These are phyloP conservation scores for Beta lomatogona DNA, from an alignment of 179 eudicot species.

Conservation along the genomic window DNA sequence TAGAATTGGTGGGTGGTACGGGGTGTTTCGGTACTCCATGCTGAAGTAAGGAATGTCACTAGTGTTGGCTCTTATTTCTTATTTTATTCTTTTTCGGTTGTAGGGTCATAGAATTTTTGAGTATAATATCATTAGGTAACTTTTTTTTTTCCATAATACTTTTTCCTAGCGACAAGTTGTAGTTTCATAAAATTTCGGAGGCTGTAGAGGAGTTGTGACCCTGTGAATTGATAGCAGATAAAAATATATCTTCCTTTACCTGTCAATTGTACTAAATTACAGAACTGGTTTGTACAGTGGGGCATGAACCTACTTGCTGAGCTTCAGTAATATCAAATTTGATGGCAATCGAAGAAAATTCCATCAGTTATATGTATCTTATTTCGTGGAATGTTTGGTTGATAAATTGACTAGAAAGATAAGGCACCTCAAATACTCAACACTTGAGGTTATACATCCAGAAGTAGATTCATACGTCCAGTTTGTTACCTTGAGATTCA, in stretches of 20 bases:
- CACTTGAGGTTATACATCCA: background rate
- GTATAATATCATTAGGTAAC: background rate
- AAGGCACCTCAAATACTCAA: background rate
- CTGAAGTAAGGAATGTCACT: background rate
- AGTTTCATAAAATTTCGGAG: background rate
- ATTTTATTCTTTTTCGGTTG: background rate
- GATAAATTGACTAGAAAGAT: background rate
- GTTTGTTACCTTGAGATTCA: background rate
- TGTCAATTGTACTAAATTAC: background rate
- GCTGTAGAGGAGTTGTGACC: conserved; percentile 2
- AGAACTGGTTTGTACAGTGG: background rate
- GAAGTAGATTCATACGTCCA: background rate
- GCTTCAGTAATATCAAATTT: background rate
- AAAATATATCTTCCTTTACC: background rate
- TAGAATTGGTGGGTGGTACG: background rate
- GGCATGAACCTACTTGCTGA: background rate
- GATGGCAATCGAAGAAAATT: too few relatives aligned
- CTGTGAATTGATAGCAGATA: background rate
- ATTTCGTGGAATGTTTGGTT: background rate
- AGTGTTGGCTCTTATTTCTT: background rate
- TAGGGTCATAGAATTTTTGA: background rate
- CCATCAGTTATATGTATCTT: too few relatives aligned
- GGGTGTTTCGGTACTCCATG: background rate
- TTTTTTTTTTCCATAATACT: background rate
- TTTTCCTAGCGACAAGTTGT: background rate